A percentile compares a stretch with the other conserved stretches of the same genome.
Evolutionary conservation across 2,329 filamentous ascomycete genomes (phyloP).

Genomic region (Arthrobotrys sinensis): DNA sequence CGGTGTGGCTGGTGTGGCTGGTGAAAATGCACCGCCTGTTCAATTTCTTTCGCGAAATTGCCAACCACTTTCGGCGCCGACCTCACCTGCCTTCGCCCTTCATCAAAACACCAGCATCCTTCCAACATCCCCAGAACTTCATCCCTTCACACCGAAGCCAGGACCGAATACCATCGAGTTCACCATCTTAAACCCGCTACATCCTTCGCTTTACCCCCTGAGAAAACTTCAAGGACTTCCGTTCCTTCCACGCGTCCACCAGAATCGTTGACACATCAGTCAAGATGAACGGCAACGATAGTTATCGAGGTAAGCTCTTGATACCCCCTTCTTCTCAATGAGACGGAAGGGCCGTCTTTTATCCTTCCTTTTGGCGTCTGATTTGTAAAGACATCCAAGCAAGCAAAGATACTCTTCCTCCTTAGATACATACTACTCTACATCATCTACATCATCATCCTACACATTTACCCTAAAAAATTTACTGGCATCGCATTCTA

Average conservation of each 20-base stretch:
- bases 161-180: conserved; percentile 1
- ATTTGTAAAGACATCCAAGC: conserved; percentile 61
- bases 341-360: conserved; percentile 48
- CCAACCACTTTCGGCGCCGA: conserved; percentile 32
- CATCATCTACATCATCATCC: conserved; percentile 10
- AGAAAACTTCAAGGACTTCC: not conserved
- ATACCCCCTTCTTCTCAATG: conserved; percentile 28
- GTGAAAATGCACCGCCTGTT: conserved; percentile 37
- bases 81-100: conserved; percentile 21
- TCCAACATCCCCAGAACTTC: conserved; percentile 10
- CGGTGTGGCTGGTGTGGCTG: conserved; percentile 44
- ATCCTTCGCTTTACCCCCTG: not conserved
- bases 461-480: conserved; percentile 39
- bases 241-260: conserved; percentile 2
- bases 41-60: conserved; percentile 60
- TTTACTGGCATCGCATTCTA: conserved; percentile 43
- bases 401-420: conserved; percentile 56
- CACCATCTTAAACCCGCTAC: not conserved
- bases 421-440: conserved; percentile 41
- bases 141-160: conserved; percentile 1
- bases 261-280: not conserved
- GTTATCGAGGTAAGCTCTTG: conserved; percentile 55
- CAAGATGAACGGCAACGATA: conserved; percentile 58
- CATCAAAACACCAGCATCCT: conserved; percentile 23
- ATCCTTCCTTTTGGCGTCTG: conserved; percentile 61